Evolutionary conservation across 2,329 filamentous ascomycete species (phyloP), one percentile per base, ranked within the genome.

Genomic region (Diplodia corticola): DNA sequence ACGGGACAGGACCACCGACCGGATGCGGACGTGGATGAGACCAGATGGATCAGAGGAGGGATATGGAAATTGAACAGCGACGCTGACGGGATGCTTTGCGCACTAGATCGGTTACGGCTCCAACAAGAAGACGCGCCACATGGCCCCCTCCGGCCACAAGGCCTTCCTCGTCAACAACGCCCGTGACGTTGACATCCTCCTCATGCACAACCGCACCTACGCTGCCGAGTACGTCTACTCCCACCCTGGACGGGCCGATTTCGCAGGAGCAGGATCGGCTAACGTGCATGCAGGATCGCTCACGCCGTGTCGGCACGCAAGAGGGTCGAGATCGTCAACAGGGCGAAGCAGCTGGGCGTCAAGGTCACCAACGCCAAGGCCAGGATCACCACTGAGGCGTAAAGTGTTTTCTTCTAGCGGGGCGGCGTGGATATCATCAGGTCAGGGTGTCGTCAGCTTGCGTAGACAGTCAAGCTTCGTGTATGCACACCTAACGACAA

Each of bases 361-460:
- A 99, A 99, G 91, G 94, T 99, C 82, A 99, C 95, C 81, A 99
- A 99, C 88, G 84, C 92, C 84, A 97, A 97, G 91, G 95, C 93
- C 80, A 96, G 94, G 88, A 91, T 99, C 82, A 97, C 94, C 77
- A 97, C 93, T 76, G 95, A 99, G 89, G 85, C 86, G 76, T 89
- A 85, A 72, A 76, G 67, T 66, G 68, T 59, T 68, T 55, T 26
- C 30, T 67, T 71, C 66, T 49, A 63, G 64, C 66, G 68, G 67
- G 66, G 65, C 50, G 66, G 65, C 50, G 64, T 48, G 55, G 64
- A 66, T 66, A 66, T 66, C 63, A 64, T 51, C 40, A 66, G 55
- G 64, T 66, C 64, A 51, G 55, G 64, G 64, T 54, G 67, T 67
- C 65, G 67, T 33, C 66, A 63, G 67, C 67, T 66, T 61, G 67